These are phyloP conservation scores for Populus tomentosa DNA, from an alignment of 441 rosid species.

Conservation along the genomic window DNA sequence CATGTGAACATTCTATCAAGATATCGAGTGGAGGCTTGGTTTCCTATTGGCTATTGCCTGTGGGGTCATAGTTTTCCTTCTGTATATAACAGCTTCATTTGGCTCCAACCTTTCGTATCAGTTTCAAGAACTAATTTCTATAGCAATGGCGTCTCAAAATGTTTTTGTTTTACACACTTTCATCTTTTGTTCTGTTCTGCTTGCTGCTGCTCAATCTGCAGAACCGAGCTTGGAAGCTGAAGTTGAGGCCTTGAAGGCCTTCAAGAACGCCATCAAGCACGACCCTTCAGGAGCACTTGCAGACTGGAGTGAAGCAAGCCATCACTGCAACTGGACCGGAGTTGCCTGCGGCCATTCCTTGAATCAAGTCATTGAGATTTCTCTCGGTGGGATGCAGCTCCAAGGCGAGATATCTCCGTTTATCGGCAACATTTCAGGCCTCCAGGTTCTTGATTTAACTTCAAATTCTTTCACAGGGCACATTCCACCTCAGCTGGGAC, in stretches of 20 bases:
- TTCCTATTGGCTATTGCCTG: neutral
- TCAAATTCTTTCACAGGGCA: constrained; percentile 47
- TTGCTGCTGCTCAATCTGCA: constrained; percentile 17
- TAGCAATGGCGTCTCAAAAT: constrained; percentile 21
- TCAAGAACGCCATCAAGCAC: constrained; percentile 42
- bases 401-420: constrained; percentile 59
- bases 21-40: neutral
- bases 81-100: neutral
- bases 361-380: constrained; percentile 39
- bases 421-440: constrained; percentile 58
- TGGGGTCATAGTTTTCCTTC: neutral
- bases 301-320: constrained; percentile 54
- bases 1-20: too few species aligned
- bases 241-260: constrained; percentile 48
- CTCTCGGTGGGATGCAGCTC: constrained; percentile 58
- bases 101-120: neutral
- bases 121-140: neutral
- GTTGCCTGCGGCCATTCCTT: constrained; percentile 51
- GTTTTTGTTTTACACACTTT: constrained; percentile 5
- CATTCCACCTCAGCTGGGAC: constrained; percentile 60
- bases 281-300: constrained; percentile 60
- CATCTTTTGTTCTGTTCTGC: constrained; percentile 11
- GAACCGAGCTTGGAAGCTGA: constrained; percentile 39
- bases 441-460: constrained; percentile 85
- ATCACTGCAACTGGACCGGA: constrained; percentile 83